phyloP scores from a whole-genome alignment of 495 filamentous ascomycete genomes.

The Hypoxylon crocopeplum region DNA sequence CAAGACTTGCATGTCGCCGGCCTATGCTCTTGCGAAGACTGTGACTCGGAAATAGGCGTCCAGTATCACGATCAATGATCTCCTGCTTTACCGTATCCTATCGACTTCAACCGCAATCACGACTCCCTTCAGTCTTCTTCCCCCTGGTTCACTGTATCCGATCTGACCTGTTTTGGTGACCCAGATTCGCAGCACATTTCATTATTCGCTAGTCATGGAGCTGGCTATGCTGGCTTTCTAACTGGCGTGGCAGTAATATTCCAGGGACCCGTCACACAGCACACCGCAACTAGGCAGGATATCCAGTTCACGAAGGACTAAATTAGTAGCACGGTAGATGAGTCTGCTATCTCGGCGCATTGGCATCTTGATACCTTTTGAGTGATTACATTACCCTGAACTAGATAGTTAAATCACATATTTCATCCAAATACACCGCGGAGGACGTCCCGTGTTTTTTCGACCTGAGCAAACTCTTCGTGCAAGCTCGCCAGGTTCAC shows the following conservation, averaged over 20 bases:
- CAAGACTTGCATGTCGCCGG: constrained; percentile 16
- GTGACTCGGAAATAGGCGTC: constrained; percentile 2
- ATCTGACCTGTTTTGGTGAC: too few species aligned
- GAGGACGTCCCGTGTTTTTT: constrained; percentile 47
- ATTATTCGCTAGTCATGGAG: too few species aligned
- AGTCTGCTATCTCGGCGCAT: not conserved
- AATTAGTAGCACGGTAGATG: too few species aligned
- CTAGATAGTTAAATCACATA: not conserved
- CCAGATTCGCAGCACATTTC: too few species aligned
- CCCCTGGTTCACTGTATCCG: not conserved
- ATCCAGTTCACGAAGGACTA: not conserved
- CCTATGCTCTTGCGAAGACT: not conserved
- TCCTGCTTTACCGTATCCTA: not conserved
- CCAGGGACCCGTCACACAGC: too few species aligned
- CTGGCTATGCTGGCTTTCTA: too few species aligned
- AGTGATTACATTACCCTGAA: too few species aligned
- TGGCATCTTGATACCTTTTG: constrained; percentile 2
- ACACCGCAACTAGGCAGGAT: too few species aligned
- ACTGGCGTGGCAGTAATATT: too few species aligned
- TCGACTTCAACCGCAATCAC: not conserved
- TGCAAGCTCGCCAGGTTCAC: constrained; percentile 57
- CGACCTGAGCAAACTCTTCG: constrained; percentile 55
- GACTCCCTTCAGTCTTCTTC: not conserved
- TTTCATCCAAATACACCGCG: constrained; percentile 7
- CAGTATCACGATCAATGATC: not conserved